phyloP scores from a whole-genome alignment of 129 eudicot species.

The Artemisia argyi region DNA sequence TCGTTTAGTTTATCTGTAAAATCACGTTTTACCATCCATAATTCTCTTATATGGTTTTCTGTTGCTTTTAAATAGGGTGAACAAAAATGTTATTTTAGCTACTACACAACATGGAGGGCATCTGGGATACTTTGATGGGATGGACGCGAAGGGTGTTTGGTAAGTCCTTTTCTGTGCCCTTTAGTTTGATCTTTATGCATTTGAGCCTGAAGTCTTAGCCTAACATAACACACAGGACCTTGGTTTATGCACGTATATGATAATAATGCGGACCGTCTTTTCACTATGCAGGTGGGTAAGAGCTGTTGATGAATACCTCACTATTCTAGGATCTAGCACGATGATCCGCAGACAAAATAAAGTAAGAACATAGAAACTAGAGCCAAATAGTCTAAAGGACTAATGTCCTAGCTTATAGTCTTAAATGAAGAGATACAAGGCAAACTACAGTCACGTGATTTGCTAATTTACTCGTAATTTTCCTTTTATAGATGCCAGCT shows the following conservation, averaged over 20 bases:
- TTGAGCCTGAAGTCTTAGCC: background rate
- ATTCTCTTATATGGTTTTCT: conserved; percentile 12
- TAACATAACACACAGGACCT: background rate
- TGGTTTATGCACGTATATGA: background rate
- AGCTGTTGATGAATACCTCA: conserved; percentile 74
- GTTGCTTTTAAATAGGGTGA: conserved; percentile 43
- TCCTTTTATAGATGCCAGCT: conserved; percentile 26
- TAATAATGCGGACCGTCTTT: background rate
- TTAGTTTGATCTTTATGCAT: background rate
- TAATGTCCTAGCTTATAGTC: background rate
- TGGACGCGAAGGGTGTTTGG: conserved; percentile 80
- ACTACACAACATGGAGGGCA: conserved; percentile 96
- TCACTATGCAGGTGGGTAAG: conserved; percentile 84
- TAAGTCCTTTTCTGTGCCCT: conserved; percentile 28
- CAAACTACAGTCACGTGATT: background rate
- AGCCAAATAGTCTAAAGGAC: background rate
- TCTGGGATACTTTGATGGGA: conserved; percentile 83
- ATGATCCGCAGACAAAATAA: conserved; percentile 51
- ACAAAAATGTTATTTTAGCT: conserved; percentile 74
- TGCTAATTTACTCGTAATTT: background rate
- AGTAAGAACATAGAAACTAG: conserved; percentile 35
- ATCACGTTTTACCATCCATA: background rate
- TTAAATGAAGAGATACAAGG: background rate
- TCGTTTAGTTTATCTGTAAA: background rate
- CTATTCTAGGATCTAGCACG: conserved; percentile 64